Percentiles rank a stretch among this genome's conserved stretches.
Conservation (phyloP, 352 stramenopile species). For the Globisporangium parvum region DNA sequence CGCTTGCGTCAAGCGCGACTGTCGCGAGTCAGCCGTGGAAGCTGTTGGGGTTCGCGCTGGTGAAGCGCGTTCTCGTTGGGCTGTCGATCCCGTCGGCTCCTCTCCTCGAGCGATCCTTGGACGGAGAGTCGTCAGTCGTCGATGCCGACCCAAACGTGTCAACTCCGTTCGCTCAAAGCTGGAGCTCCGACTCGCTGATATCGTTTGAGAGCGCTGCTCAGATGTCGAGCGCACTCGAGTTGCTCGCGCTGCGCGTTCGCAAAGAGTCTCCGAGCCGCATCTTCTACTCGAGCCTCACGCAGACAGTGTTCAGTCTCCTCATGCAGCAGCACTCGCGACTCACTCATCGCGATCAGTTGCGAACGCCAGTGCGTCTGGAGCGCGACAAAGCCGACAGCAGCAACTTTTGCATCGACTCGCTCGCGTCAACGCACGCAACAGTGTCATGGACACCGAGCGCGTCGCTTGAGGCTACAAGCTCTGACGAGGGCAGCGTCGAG, state of each 20-base stretch:
- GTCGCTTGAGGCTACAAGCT: not conserved
- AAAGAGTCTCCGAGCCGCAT: slow-evolving; percentile 23
- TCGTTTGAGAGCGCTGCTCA: slow-evolving; percentile 12
- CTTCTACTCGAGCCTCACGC: slow-evolving; percentile 31
- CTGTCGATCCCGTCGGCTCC: not conserved
- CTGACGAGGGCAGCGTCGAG: not conserved
- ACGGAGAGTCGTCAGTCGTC: too few relatives aligned
- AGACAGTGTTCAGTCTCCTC: slow-evolving; percentile 25
- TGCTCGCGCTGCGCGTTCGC: slow-evolving; percentile 23
- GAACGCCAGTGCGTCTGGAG: not conserved
- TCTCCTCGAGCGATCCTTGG: not conserved
- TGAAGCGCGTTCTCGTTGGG: slow-evolving; percentile 11
- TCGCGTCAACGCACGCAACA: slow-evolving; percentile 26
- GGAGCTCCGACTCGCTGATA: slow-evolving; percentile 2
- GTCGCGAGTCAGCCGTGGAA: slow-evolving; percentile 18
- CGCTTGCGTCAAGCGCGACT: slow-evolving; percentile 13
- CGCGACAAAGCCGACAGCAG: too few relatives aligned
- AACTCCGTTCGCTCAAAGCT: not conserved
- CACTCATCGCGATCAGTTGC: not conserved
- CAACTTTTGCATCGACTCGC: slow-evolving; percentile 15
- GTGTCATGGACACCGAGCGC: slow-evolving; percentile 23
- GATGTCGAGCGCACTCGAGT: slow-evolving; percentile 20
- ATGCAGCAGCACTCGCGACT: slow-evolving; percentile 10
- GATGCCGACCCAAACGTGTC: not conserved
- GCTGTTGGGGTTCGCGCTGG: slow-evolving; percentile 23